Conservation (phyloP, 495 filamentous ascomycete species). For the Hypoxylon rickii region DNA sequence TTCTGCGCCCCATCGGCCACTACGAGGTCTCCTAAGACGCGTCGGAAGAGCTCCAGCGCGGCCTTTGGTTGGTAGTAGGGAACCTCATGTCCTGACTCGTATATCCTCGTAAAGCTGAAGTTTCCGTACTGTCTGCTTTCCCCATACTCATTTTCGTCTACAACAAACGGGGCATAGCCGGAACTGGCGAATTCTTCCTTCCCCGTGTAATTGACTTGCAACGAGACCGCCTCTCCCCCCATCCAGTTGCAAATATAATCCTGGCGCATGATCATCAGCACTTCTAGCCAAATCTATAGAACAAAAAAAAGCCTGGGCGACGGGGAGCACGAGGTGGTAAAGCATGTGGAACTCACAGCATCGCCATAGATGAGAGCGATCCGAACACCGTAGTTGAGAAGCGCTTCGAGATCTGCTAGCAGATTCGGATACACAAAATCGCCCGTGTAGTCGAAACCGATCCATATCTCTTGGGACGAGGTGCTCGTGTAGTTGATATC, state of each 20-base stretch:
- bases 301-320: too few relatives aligned
- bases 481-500: constrained; percentile 54
- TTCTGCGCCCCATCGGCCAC: constrained; percentile 28
- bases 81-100: constrained; percentile 33
- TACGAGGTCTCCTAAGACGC: constrained; percentile 34
- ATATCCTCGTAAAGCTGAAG: constrained; percentile 65
- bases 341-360: constrained; percentile 36
- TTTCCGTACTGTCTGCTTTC: constrained; percentile 59
- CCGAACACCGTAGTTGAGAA: constrained; percentile 50
- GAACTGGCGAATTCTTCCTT: constrained; percentile 49
- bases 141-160: constrained; percentile 43
- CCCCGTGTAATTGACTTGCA: constrained; percentile 55
- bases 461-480: constrained; percentile 42
- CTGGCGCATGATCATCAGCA: constrained; percentile 5
- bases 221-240: constrained; percentile 61
- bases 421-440: constrained; percentile 55
- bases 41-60: constrained; percentile 43
- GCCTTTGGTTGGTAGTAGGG: constrained; percentile 49
- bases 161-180: constrained; percentile 51
- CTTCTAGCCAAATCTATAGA: too few relatives aligned
- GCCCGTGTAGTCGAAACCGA: constrained; percentile 52
- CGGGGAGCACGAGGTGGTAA: too few relatives aligned
- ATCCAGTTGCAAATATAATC: constrained; percentile 71
- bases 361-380: constrained; percentile 54
- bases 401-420: constrained; percentile 49